Base-by-base conservation (phyloP, 2,329 filamentous ascomycete species). In the Orbilia brochopaga region DNA sequence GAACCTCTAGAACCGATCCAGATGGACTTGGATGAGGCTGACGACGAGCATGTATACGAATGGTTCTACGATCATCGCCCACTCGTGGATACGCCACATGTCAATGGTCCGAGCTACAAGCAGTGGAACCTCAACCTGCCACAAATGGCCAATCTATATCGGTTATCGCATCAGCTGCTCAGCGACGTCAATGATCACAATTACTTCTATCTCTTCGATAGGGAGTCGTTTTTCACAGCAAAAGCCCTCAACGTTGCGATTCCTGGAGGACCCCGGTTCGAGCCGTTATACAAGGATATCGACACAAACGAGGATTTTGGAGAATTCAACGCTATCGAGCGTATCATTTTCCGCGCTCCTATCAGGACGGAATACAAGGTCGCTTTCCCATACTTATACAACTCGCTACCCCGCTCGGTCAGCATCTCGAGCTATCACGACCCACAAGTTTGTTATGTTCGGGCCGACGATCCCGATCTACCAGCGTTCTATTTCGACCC, bases 261-360 rank as follows among this genome's bases (percentile, higher is more conserved):
- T 61, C 94, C 94, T n/a, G 94, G 94, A 78, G 95, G 94, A 8
- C 94, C 94, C 73, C 88, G 94, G 30, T 99, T 99, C 74, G 94
- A 99, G 80, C 94, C 94, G 23, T 80, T 99, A 19, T 99, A 97
- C 83, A 99, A 99, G 81, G 94, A 99, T 77, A 92, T 99, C 73
- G 92, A 99, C 79, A 94, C 94, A 1, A 99, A 99, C 77, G 94
- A 99, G 80, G 94, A 99, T 78, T 99, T 99, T 80, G 94, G 94
- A 80, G 94, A 99, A 80, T 99, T 99, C 84, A 99, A 99, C 78
- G 94, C 94, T 35, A 99, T 99, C 77, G 94, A 99, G 78, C 91
- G 95, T 76, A 99, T 99, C 80, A 99, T 99, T 76, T 99, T 99
- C 84, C 90, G 94, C 75, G 89, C 90, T 52, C 92, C 93, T 0